Evolutionary conservation across 495 filamentous ascomycete genomes (phyloP).

Genomic region (Sordaria brevicollis): DNA sequence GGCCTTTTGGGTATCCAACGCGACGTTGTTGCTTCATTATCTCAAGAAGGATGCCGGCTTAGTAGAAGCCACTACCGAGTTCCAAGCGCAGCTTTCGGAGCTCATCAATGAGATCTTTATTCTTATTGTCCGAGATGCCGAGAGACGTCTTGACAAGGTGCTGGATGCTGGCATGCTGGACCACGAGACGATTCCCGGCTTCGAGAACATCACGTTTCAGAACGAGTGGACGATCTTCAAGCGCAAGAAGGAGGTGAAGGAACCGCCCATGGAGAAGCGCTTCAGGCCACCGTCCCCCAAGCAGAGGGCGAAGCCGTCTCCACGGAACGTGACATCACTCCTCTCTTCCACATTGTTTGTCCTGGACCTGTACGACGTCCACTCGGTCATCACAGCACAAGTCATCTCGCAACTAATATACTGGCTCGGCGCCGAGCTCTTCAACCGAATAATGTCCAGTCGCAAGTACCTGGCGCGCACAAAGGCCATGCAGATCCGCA

Average conservation of each 20-base stretch:
- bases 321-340: constrained; percentile 92
- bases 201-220: constrained; percentile 93
- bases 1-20: constrained; percentile 98
- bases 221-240: constrained; percentile 98
- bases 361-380: constrained; percentile 94
- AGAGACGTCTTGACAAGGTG: constrained; percentile 92
- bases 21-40: constrained; percentile 88
- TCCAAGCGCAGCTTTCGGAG: constrained; percentile 88
- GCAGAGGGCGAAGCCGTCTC: constrained; percentile 79
- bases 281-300: constrained; percentile 93
- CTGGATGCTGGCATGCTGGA: constrained; percentile 89
- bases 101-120: constrained; percentile 98
- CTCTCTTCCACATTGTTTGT: constrained; percentile 96
- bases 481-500: constrained; percentile 98
- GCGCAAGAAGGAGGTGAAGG: constrained; percentile 74
- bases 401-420: constrained; percentile 89
- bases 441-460: constrained; percentile 96
- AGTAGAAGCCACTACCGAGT: constrained; percentile 71
- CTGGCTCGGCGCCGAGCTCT: constrained; percentile 93
- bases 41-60: constrained; percentile 88
- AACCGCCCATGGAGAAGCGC: constrained; percentile 80
- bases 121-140: constrained; percentile 96
- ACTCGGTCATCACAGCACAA: constrained; percentile 91
- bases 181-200: constrained; percentile 95
- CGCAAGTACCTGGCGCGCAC: constrained; percentile 90